phyloP scores from a whole-genome alignment of 345 rosid genomes.

The Balakata baccata region DNA sequence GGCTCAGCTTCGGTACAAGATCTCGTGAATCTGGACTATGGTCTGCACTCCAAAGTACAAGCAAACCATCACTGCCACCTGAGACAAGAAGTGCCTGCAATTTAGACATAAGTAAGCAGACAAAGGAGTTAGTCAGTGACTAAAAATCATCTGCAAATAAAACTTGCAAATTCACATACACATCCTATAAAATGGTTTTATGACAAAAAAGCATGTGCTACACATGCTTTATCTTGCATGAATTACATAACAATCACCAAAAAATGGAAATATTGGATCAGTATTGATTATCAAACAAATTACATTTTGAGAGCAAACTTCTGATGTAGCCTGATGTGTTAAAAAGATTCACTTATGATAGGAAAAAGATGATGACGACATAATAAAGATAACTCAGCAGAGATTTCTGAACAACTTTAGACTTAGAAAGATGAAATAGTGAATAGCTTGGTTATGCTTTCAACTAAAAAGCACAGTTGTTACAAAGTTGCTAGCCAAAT shows the following conservation, averaged over 20 bases:
- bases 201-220: neutral
- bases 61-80: constrained; percentile 94
- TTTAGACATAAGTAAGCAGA: constrained; percentile 12
- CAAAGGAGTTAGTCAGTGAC: neutral
- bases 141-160: neutral
- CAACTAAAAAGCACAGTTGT: neutral
- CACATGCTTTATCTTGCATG: neutral
- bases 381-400: neutral
- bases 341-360: neutral
- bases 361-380: neutral
- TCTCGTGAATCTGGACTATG: constrained; percentile 90
- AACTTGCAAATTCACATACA: neutral
- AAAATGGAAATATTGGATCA: neutral
- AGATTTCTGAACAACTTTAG: neutral
- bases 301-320: neutral
- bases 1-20: constrained; percentile 94
- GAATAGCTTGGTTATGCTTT: neutral
- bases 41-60: constrained; percentile 95
- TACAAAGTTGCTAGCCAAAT: neutral
- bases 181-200: neutral
- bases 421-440: neutral
- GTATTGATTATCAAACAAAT: neutral
- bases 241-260: neutral
- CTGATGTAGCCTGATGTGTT: neutral
- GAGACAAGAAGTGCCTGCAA: constrained; percentile 92